phyloP scores from a whole-genome alignment of 2,329 filamentous ascomycete species.

The Cercospora sp. region DNA sequence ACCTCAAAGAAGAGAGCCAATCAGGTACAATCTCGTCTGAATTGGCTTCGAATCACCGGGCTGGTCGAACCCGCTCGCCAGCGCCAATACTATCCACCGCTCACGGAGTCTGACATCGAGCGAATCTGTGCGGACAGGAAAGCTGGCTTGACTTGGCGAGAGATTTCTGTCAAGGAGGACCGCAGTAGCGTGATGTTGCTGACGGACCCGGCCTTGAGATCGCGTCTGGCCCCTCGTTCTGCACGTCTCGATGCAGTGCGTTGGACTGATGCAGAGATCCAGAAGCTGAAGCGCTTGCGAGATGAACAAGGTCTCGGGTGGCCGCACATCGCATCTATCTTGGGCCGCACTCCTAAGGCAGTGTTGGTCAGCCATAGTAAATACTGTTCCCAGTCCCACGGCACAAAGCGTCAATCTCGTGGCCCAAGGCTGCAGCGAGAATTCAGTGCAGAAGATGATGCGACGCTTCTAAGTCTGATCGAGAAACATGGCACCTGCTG shows the following conservation, averaged over 20 bases:
- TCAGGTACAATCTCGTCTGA: background rate
- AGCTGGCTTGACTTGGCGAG: background rate
- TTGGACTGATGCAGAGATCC: background rate
- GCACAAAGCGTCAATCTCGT: background rate
- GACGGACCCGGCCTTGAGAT: too few species aligned
- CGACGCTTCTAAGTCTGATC: background rate
- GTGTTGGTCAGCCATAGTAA: too few species aligned
- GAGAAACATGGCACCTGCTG: background rate
- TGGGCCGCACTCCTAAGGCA: too few species aligned
- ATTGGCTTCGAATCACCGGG: background rate
- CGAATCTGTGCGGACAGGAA: background rate
- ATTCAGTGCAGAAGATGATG: background rate
- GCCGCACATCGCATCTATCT: too few species aligned
- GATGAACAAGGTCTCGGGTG: background rate
- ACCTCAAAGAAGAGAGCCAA: background rate
- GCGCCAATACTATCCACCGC: background rate
- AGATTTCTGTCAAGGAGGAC: background rate
- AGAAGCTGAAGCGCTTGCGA: background rate
- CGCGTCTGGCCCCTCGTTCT: too few species aligned
- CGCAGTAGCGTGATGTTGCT: background rate
- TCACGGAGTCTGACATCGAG: background rate
- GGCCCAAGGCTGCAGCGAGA: background rate
- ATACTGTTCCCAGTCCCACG: background rate
- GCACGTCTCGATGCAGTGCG: too few species aligned
- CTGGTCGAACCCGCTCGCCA: background rate